These are phyloP conservation scores for Alternaria brassicae DNA, from an alignment of 2,329 filamentous ascomycete species.

Conservation along the genomic window DNA sequence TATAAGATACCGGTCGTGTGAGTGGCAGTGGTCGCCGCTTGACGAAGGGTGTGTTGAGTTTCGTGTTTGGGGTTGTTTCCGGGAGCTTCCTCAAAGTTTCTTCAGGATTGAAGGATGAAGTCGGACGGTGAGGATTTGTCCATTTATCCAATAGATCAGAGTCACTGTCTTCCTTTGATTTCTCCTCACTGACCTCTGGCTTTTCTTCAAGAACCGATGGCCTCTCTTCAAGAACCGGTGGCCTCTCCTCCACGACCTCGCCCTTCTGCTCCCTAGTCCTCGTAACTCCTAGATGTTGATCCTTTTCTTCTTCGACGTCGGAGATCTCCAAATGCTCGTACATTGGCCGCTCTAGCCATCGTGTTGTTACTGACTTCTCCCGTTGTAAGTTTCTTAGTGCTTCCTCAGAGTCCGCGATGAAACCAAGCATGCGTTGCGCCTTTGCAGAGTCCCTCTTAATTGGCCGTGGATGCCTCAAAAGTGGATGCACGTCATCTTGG, in stretches of 20 bases:
- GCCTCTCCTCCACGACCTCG: background rate
- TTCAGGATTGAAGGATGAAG: conserved; percentile 24
- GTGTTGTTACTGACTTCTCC: conserved; percentile 35
- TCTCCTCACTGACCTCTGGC: background rate
- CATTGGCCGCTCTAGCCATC: conserved; percentile 38
- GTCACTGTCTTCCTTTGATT: conserved; percentile 12
- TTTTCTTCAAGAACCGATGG: conserved; percentile 1
- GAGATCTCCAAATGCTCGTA: conserved; percentile 30
- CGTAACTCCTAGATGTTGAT: background rate
- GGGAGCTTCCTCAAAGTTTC: conserved; percentile 19
- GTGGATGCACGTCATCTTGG: conserved; percentile 32
- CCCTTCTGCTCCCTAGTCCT: background rate
- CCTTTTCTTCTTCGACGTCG: conserved; percentile 23
- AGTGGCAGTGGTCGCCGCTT: conserved; percentile 25
- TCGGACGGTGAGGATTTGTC: conserved; percentile 28
- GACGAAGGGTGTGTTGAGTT: conserved; percentile 24
- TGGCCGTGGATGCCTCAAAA: conserved; percentile 34
- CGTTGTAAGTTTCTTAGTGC: conserved; percentile 24
- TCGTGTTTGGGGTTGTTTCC: conserved; percentile 18
- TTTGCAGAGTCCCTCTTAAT: conserved; percentile 37
- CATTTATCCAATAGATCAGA: conserved; percentile 23
- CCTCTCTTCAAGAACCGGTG: conserved; percentile 1
- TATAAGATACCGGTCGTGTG: conserved; percentile 30
- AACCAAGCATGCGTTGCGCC: conserved; percentile 36
- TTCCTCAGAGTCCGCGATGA: conserved; percentile 35